Conservation (phyloP, 352 stramenopile genomes). For the Phytophthora kernoviae region DNA sequence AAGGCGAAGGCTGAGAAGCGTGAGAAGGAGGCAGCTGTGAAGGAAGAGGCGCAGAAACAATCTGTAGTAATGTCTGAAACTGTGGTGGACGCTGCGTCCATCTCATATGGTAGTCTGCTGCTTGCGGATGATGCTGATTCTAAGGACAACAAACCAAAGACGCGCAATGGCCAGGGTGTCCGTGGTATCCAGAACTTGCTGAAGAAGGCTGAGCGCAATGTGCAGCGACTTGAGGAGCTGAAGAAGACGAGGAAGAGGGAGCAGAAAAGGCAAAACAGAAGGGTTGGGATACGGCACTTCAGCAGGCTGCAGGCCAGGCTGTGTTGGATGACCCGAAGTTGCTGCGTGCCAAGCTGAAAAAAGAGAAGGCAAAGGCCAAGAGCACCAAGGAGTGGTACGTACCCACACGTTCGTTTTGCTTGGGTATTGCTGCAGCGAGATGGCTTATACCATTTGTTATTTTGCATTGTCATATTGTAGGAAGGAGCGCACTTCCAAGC, state of each 20-base stretch:
- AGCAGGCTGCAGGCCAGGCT: constrained; percentile 68
- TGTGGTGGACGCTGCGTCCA: constrained; percentile 32
- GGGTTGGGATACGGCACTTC: constrained; percentile 75
- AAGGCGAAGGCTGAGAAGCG: constrained; percentile 47
- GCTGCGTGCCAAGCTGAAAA: constrained; percentile 81
- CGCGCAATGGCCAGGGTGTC: constrained; percentile 71
- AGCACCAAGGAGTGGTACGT: constrained; percentile 67
- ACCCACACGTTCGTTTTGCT: constrained; percentile 10
- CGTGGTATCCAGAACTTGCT: constrained; percentile 79
- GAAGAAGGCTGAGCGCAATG: constrained; percentile 82
- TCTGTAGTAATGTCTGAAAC: constrained; percentile 17
- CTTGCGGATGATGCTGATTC: constrained; percentile 59
- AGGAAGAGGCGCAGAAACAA: constrained; percentile 19
- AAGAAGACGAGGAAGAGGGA: constrained; percentile 82
- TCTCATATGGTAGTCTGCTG: constrained; percentile 82
- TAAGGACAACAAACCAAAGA: constrained; percentile 62
- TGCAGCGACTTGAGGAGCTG: constrained; percentile 73
- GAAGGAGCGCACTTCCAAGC: constrained; percentile 62
- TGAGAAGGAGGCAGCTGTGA: constrained; percentile 42
- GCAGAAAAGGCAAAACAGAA: constrained; percentile 66
- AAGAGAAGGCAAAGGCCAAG: constrained; percentile 82
- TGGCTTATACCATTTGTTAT: constrained; percentile 4
- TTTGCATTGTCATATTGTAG: too few species aligned
- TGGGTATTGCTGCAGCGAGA: neutral
- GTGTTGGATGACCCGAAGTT: constrained; percentile 82